Evolutionary conservation across 192 early-diverging fungal species (phyloP), one percentile per base, ranked within the genome.

Genomic region (Cetraspora pellucida): DNA sequence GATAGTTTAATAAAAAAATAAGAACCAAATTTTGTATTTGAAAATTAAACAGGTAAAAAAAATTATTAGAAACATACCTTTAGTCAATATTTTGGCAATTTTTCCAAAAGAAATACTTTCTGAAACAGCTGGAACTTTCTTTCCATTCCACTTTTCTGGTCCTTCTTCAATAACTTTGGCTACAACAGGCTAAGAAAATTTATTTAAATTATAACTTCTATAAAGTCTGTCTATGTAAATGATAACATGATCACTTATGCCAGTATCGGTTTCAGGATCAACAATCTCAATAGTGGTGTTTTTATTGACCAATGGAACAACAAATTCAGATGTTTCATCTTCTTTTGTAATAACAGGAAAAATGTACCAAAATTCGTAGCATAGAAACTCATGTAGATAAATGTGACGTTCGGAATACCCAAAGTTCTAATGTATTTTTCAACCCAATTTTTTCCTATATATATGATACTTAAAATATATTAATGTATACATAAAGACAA

Each of bases 121-220:
- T 13, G 63, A 3, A 43, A 28, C 63, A 43, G 9, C 63, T 9
- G 31, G 28, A 65, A 65, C 63, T 43, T 43, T 65, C 28, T 14
- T 65, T 19, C 31, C 63, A 27, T 65, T 65, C 63, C 63, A 65
- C 10, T 65, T 65, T 19, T 28, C 28, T 28, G 63, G 63, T 28
- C 63, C 63, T 31, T 65, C 63, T 28, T 43, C 63, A 65, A 65
- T 65, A 31, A 65, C 8, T 65, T 65, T 65, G 8, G 63, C 63
- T 28, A 65, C 63, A 43, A 65, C 28, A 0, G 63, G 63, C 63
- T 65, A 28, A 65, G 16, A 65, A 19, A 14, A 21, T 17, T 17
- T 16, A n/a, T 4, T 8, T 19, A 30, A 30, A 0, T 10, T 8
- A 23, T n/a, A 0, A 58, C 21, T 21, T 21, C 4, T 21, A 9